Conservation (phyloP, 257 asterid species). For the Hygrophila difformis region DNA sequence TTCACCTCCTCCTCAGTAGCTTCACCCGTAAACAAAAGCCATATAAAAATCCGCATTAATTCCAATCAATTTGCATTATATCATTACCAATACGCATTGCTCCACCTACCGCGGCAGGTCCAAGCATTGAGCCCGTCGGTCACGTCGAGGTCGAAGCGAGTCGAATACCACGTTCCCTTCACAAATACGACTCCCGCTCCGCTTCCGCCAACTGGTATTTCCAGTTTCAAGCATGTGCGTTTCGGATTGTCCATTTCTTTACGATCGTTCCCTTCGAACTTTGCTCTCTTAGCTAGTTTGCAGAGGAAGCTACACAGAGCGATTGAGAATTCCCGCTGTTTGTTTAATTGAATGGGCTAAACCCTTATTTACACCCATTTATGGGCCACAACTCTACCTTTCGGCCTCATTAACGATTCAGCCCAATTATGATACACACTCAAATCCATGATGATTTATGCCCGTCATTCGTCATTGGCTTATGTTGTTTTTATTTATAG, state of each 20-base stretch:
- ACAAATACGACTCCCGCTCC: slow-evolving; percentile 56
- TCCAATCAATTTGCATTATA: neutral
- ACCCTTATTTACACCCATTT: too few species aligned
- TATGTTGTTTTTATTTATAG: too few species aligned
- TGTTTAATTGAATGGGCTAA: too few species aligned
- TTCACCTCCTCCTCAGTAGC: slow-evolving; percentile 80
- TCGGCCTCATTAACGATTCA: too few species aligned
- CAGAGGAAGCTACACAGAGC: neutral
- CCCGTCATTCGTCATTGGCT: too few species aligned
- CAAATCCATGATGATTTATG: too few species aligned
- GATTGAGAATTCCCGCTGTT: neutral
- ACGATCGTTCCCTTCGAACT: neutral
- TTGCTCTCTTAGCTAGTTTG: too few species aligned
- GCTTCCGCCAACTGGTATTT: slow-evolving; percentile 20
- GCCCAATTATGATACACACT: too few species aligned
- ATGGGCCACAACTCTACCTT: too few species aligned
- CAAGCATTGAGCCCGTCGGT: slow-evolving; percentile 69
- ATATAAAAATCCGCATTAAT: neutral
- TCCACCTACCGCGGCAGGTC: slow-evolving; percentile 58
- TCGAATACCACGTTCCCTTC: slow-evolving; percentile 71
- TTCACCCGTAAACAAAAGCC: slow-evolving; percentile 15
- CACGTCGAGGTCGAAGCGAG: slow-evolving; percentile 62
- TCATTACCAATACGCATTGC: neutral
- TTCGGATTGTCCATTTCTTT: slow-evolving; percentile 17
- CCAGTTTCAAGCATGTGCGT: slow-evolving; percentile 78